Evolutionary conservation across 108 stramenopile species (phyloP).

Genomic region (Cyclostephanos tholiformis): DNA sequence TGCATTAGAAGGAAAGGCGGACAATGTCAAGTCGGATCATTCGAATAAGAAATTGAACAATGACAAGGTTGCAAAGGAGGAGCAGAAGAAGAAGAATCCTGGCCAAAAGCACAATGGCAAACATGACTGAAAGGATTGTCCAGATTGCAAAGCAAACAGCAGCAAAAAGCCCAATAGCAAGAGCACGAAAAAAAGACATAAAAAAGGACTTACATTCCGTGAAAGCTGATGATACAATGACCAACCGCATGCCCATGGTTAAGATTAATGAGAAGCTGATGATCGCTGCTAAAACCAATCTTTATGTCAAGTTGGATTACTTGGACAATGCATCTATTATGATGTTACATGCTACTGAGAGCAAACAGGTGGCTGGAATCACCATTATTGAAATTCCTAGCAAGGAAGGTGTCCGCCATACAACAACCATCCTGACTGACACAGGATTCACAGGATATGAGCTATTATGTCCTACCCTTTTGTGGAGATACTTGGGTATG

Average conservation of each 20-base stretch:
- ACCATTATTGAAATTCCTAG: not conserved
- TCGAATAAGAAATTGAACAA: too few relatives aligned
- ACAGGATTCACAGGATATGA: not conserved
- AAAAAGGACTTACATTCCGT: too few relatives aligned
- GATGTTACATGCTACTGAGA: not conserved
- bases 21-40: too few relatives aligned
- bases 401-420: not conserved
- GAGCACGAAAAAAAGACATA: too few relatives aligned
- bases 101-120: constrained; percentile 8
- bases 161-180: too few relatives aligned
- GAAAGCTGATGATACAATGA: not conserved
- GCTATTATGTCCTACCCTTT: not conserved
- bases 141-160: too few relatives aligned
- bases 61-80: too few relatives aligned
- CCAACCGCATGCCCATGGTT: too few relatives aligned
- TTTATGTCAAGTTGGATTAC: not conserved
- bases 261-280: not conserved
- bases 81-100: not conserved
- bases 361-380: not conserved
- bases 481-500: not conserved
- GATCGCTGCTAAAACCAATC: not conserved
- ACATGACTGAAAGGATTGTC: constrained; percentile 19
- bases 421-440: not conserved
- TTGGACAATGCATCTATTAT: not conserved
- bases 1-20: too few relatives aligned